A percentile compares a stretch with the other conserved stretches of the same genome.
These are phyloP conservation scores for Alloteropsis semialata DNA, from an alignment of 176 grass and related monocot species.

Conservation along the genomic window DNA sequence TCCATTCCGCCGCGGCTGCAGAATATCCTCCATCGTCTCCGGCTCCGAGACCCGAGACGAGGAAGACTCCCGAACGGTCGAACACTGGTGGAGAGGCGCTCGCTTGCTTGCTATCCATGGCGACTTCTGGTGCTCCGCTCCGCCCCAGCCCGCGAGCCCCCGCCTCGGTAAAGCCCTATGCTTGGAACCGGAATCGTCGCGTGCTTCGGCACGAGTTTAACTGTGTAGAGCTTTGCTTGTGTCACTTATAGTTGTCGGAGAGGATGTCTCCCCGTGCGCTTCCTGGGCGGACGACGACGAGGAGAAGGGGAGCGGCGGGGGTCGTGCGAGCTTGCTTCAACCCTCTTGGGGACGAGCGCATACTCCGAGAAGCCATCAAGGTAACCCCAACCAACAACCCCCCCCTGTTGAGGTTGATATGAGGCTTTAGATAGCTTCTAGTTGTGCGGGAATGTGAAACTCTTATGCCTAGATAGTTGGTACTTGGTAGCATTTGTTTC, in stretches of 20 bases:
- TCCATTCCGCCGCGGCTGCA: neutral
- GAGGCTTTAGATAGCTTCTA: neutral
- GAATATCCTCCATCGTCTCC: neutral
- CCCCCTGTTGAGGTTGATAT: neutral
- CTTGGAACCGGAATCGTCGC: neutral
- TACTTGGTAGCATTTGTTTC: neutral
- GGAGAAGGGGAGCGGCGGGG: slow-evolving; percentile 12
- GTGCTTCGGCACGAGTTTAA: neutral
- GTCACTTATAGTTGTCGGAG: neutral
- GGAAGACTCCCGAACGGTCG: neutral
- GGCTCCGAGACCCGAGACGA: neutral
- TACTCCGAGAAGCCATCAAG: slow-evolving; percentile 80
- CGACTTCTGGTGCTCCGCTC: neutral
- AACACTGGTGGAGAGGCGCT: neutral
- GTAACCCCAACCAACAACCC: no score
- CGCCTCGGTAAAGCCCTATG: slow-evolving; percentile 17
- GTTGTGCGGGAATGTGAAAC: neutral
- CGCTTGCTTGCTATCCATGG: slow-evolving; percentile 36
- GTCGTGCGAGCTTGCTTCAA: slow-evolving; percentile 55
- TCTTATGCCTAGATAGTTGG: neutral
- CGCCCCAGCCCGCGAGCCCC: neutral
- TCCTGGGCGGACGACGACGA: neutral
- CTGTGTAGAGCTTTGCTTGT: neutral
- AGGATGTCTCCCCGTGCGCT: neutral
- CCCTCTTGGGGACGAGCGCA: slow-evolving; percentile 74